Base-by-base conservation (phyloP, 345 rosid species). In the Kernera saxatilis region DNA sequence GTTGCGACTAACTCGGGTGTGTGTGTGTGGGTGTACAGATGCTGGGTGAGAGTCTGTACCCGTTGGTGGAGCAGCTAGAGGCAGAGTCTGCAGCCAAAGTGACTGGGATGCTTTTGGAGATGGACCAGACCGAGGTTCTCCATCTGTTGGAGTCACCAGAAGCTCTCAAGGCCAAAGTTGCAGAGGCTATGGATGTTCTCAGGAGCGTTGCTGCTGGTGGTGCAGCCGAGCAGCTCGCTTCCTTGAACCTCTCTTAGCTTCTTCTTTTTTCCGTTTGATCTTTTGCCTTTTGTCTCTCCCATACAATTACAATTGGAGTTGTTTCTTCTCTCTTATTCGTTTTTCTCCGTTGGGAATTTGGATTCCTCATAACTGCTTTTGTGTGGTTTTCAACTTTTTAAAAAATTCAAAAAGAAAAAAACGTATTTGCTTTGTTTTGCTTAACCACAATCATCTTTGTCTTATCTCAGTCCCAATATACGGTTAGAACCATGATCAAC, bases 141-240 rank as follows among this genome's bases (percentile, higher is more conserved):
- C 98, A 91, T 81, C 81, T 93, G 81, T 88, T 93, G 5, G 98
- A 93, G 77, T 90, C 98, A 49, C 97, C 98, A 11, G 98, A 90
- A 37, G 92, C 97, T 70, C 88, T 93, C 55, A 87, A 87, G 79
- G 79, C 94, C 0, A 93, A 93, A 83, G 98, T 93, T 53, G 89
- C 89, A 3, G 97, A 93, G 77, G 98, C 96, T 6, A 89, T 89
- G 94, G 97, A 93, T 56, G 98, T 93, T 29, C 84, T 93, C 25
- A 87, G 90, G 84, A 89, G 78, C 17, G 97, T 91, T 22, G 85
- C 84, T 33, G 84, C 89, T 12, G 84, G 88, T 67, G 88, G 78
- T 37, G 58, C 87, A 0, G 86, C 87, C 4, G 97, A 91, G 72
- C 98, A 89, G 74, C 88, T 90, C 4, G 78, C 91, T 14, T 84